These are phyloP conservation scores for Physcia stellaris DNA, from an alignment of 495 filamentous ascomycete genomes.

Conservation along the genomic window DNA sequence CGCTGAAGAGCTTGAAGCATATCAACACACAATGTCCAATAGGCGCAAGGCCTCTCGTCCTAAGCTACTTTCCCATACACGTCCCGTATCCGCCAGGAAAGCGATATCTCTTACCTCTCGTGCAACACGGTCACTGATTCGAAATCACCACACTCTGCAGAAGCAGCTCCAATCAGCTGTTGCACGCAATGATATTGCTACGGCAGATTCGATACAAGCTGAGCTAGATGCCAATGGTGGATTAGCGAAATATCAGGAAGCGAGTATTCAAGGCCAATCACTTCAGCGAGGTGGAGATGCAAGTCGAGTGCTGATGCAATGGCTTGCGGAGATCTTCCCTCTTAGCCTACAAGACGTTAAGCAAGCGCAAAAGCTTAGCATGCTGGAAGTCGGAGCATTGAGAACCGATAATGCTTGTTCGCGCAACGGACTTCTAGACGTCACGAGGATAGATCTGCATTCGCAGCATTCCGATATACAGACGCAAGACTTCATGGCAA, in stretches of 20 bases:
- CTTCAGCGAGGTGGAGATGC: slow-evolving; percentile 80
- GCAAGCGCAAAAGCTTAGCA: slow-evolving; percentile 31
- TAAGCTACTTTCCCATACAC: slow-evolving; percentile 47
- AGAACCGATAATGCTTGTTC: slow-evolving; percentile 77
- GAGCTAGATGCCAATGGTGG: slow-evolving; percentile 61
- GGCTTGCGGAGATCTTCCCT: slow-evolving; percentile 42
- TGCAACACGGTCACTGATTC: slow-evolving; percentile 67
- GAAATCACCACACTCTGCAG: slow-evolving; percentile 68
- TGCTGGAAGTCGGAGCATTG: slow-evolving; percentile 86
- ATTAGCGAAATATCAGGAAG: slow-evolving; percentile 70
- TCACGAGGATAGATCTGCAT: slow-evolving; percentile 82
- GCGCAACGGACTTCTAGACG: slow-evolving; percentile 49
- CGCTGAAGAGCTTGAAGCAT: too few relatives aligned
- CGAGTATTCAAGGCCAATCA: slow-evolving; percentile 79
- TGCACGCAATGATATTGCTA: slow-evolving; percentile 42
- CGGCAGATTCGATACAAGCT: slow-evolving; percentile 40
- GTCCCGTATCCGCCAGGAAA: slow-evolving; percentile 45
- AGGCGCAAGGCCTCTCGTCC: too few relatives aligned
- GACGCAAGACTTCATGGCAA: slow-evolving; percentile 89
- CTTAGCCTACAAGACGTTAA: slow-evolving; percentile 13
- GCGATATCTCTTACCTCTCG: slow-evolving; percentile 68
- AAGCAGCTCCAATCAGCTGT: slow-evolving; percentile 61
- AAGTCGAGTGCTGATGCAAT: slow-evolving; percentile 72
- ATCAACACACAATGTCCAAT: too few relatives aligned
- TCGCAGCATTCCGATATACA: slow-evolving; percentile 67